These are phyloP conservation scores for Colletotrichum abscissum DNA, from an alignment of 2,329 filamentous ascomycete species.

Conservation along the genomic window DNA sequence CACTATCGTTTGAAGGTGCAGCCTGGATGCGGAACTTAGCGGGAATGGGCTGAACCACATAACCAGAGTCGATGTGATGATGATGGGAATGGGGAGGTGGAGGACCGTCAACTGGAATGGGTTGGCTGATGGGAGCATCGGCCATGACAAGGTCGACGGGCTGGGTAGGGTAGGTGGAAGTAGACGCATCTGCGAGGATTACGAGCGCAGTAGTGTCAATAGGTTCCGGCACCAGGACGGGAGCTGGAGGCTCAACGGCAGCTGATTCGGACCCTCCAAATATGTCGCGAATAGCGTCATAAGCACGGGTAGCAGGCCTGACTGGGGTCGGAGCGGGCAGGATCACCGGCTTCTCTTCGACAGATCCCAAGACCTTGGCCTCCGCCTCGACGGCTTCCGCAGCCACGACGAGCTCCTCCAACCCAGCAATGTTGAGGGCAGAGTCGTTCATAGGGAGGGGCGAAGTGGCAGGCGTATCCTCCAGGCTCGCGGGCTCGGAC, in stretches of 20 bases:
- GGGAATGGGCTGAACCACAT: slow-evolving; percentile 13
- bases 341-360: slow-evolving; percentile 23
- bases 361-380: not conserved
- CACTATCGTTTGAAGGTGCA: slow-evolving; percentile 5
- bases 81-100: not conserved
- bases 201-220: slow-evolving; percentile 23
- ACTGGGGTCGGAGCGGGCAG: slow-evolving; percentile 27
- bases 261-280: slow-evolving; percentile 45
- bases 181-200: slow-evolving; percentile 26
- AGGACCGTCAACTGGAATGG: slow-evolving; percentile 7
- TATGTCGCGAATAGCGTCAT: slow-evolving; percentile 51
- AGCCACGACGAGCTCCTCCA: slow-evolving; percentile 27
- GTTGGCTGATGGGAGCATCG: slow-evolving; percentile 9
- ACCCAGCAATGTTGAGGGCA: slow-evolving; percentile 24
- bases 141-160: slow-evolving; percentile 17
- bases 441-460: slow-evolving; percentile 32
- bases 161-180: slow-evolving; percentile 6
- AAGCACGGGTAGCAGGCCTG: slow-evolving; percentile 36
- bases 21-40: slow-evolving; percentile 15
- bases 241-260: slow-evolving; percentile 26
- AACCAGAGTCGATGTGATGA: slow-evolving; percentile 21
- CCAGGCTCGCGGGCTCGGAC: slow-evolving; percentile 37
- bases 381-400: slow-evolving; percentile 23
- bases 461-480: slow-evolving; percentile 37
- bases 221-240: slow-evolving; percentile 5